Conservation (phyloP, 352 stramenopile species). For the Pythium brassicae region DNA sequence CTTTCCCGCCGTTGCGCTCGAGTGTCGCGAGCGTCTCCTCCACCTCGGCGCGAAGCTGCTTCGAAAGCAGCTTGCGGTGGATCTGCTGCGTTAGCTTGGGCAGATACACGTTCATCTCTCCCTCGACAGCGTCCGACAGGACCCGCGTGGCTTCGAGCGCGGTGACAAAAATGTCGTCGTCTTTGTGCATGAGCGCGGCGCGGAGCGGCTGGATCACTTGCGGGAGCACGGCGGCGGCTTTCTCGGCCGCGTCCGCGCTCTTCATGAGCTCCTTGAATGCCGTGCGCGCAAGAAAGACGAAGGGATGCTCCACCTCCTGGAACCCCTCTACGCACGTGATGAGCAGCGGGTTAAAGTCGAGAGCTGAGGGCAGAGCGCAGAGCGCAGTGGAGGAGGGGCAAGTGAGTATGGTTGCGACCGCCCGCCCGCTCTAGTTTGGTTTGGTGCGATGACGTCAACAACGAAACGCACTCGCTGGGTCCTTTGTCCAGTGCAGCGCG, state of each 20-base stretch:
- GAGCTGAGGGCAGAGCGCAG: constrained; percentile 15
- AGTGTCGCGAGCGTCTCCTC: constrained; percentile 63
- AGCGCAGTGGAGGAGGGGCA: no score
- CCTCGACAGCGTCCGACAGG: constrained; percentile 58
- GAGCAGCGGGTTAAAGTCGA: constrained; percentile 66
- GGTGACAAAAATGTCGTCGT: constrained; percentile 70
- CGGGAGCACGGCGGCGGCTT: constrained; percentile 45
- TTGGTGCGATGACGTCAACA: no score
- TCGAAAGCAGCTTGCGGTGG: constrained; percentile 63
- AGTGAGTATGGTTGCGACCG: no score
- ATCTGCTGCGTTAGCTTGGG: constrained; percentile 77
- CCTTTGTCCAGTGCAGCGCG: constrained; percentile 65
- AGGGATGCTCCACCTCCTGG: constrained; percentile 68
- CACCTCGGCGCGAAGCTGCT: constrained; percentile 43
- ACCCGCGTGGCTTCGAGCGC: constrained; percentile 61
- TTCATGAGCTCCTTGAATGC: constrained; percentile 73
- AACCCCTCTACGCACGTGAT: constrained; percentile 73
- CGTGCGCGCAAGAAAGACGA: constrained; percentile 69
- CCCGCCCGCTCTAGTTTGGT: no score
- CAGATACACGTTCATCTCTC: constrained; percentile 74
- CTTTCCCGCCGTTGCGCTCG: constrained; percentile 68
- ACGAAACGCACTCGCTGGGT: constrained; percentile 35
- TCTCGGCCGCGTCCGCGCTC: constrained; percentile 55
- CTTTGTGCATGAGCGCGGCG: constrained; percentile 54
- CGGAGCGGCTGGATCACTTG: constrained; percentile 62